A percentile compares a stretch with the other conserved stretches of the same genome.
Evolutionary conservation across 192 early-diverging fungal genomes (phyloP).

Genomic region (Pilaira anomala): DNA sequence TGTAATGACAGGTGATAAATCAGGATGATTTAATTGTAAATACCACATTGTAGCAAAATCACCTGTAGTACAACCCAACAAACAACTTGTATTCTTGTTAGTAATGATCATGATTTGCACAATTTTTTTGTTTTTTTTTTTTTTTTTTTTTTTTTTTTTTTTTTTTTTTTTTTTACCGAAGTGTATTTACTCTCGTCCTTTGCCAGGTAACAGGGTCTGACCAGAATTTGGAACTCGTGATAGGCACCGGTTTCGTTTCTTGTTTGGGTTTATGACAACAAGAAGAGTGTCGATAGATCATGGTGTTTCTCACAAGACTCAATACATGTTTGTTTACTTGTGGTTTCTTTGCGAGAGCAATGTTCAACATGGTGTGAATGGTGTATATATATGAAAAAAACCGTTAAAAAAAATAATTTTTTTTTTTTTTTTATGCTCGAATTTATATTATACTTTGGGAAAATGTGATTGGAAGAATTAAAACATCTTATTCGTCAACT

Average conservation of each 20-base stretch:
- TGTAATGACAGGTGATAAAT: conserved; percentile 35
- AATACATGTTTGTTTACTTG: too few relatives aligned
- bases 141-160: neutral
- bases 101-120: too few relatives aligned
- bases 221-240: conserved; percentile 31
- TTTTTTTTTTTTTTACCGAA: conserved; percentile 15
- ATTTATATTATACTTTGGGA: too few relatives aligned
- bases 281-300: neutral
- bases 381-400: neutral
- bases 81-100: conserved; percentile 32
- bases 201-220: conserved; percentile 40
- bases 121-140: too few relatives aligned
- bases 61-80: conserved; percentile 51
- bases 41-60: conserved; percentile 55
- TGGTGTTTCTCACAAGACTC: too few relatives aligned
- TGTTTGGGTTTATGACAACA: neutral
- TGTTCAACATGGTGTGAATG: neutral
- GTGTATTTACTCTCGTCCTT: conserved; percentile 44
- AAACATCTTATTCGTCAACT: too few relatives aligned
- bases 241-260: neutral
- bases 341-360: conserved; percentile 14
- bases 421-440: too few relatives aligned
- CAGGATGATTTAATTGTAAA: conserved; percentile 43
- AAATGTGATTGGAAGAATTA: too few relatives aligned
- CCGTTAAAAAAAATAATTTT: neutral